Base-by-base conservation (phyloP, 192 early-diverging fungal genomes). In the Coemansia sp. region DNA sequence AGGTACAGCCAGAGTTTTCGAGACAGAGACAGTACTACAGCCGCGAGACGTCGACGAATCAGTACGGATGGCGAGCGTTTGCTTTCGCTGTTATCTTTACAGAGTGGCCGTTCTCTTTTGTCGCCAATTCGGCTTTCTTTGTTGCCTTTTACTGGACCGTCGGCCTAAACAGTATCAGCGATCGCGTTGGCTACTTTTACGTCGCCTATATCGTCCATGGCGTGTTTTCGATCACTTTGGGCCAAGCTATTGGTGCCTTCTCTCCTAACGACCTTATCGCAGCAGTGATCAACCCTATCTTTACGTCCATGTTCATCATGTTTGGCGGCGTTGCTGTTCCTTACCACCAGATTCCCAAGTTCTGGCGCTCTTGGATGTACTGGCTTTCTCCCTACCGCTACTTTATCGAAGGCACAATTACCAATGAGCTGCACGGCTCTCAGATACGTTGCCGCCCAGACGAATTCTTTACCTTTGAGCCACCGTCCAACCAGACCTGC, bases 311-410 rank as follows among this genome's bases (percentile, higher is more conserved):
- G 51, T 73, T 87, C 51, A 79, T 73, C 37, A 70, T 90, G 62
- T 87, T 88, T 73, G 78, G 77, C 61, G 88, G 88, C 76, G 84
- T 89, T 63, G 77, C 86, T 23, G 81, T 84, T 36, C 83, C 88
- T 10, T 83, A 86, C 40, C 28, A 60, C 39, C 60, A 71, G n/a
- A 83, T 90, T 75, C 83, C 86, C 24, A 48, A 62, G 28, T 87
- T 90, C 73, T 90, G 88, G 87, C 77, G 79, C 55, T 45, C 67
- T 0, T 87, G 84, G 78, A 84, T 90, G 83, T 90, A 90, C 76
- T 84, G 82, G 81, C 62, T 87, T 14, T 82, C 83, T 51, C 86
- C 87, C 0, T 88, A 85, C 65, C 73, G 71, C 40, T 88, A 90
- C 72, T 75, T 81, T 35, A 64, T 88, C 48, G 88, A 88, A 66